Evolutionary conservation across 768 basidiomycete species (phyloP), one percentile per base, ranked within the genome.

Genomic region (Mycena filopes): DNA sequence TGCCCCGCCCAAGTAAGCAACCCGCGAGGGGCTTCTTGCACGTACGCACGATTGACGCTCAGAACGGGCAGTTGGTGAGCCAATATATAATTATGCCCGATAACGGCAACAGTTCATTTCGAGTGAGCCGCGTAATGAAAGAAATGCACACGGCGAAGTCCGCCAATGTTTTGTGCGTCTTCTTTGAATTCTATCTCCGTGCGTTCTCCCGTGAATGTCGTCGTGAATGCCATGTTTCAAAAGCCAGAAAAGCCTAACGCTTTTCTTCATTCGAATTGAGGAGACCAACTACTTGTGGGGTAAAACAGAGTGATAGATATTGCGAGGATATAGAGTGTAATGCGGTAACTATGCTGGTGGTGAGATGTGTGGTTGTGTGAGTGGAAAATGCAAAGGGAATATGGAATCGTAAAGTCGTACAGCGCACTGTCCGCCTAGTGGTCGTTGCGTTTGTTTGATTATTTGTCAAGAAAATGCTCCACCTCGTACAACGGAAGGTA

Each of bases 401-500:
- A 11, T 15, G 36, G 36, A 36, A 36, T 36, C 36, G 36, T 36
- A 56, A 18, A 51, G 38, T 21, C 23, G 58, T 60, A 36, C 23
- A 41, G 58, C 26, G 23, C 25, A 60, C 29, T 31, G 53, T 54
- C 26, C 36, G 9, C 36, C 18, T 23, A n/a, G 13, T 49, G 4
- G 28, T 50, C 59, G n/a, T 61, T 45, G 51, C 50, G 65, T 47
- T 33, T 15, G 53, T 61, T 42, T 21, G 18, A 60, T 63, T 58
- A 23, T 28, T 55, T 18, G 58, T 72, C 73, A 65, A 85, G 77
- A 73, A 89, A 89, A 43, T 84, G 86, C 65, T 88, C 84, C 70
- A 86, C 85, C 76, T 92, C 89, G 78, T 95, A 95, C 60, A 94
- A 75, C n/a, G 86, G 85, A 40, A 91, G 80, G 76, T 92, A 94